These are phyloP conservation scores for Trichophyton benhamiae DNA, from an alignment of 2,329 filamentous ascomycete genomes.

Conservation along the genomic window DNA sequence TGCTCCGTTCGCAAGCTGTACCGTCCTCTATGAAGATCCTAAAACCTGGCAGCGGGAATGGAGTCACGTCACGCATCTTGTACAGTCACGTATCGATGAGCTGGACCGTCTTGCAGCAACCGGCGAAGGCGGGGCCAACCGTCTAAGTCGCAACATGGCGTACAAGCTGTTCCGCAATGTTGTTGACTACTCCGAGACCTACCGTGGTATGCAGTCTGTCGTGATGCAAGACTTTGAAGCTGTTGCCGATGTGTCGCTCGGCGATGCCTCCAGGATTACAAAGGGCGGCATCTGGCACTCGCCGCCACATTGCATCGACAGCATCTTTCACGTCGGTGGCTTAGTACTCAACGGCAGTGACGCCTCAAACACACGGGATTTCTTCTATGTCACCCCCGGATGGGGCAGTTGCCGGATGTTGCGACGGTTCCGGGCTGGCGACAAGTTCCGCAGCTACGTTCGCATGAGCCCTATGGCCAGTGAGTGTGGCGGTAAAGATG, in stretches of 20 bases:
- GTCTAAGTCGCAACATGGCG: conserved; percentile 21
- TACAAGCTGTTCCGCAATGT: conserved; percentile 27
- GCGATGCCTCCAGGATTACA: conserved; percentile 12
- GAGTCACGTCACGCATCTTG: conserved; percentile 17
- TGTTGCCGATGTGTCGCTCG: conserved; percentile 20
- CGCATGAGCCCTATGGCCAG: conserved; percentile 21
- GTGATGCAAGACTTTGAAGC: conserved; percentile 22
- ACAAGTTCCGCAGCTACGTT: conserved; percentile 23
- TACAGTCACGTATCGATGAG: conserved; percentile 18
- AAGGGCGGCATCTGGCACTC: conserved; percentile 4
- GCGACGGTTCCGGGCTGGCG: conserved; percentile 17
- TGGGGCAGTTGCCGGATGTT: conserved; percentile 23
- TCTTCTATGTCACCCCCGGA: conserved; percentile 27
- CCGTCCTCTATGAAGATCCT: conserved; percentile 15
- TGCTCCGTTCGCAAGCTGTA: conserved; percentile 19
- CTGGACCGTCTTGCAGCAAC: conserved; percentile 18
- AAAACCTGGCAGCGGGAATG: conserved; percentile 19
- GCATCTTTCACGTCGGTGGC: conserved; percentile 25
- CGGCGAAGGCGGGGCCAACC: conserved; percentile 16
- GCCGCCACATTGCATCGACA: conserved; percentile 28
- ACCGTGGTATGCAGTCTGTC: conserved; percentile 27
- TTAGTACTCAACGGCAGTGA: conserved; percentile 29
- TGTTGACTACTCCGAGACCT: conserved; percentile 25
- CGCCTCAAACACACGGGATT: conserved; percentile 15
- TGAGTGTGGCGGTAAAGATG: conserved; percentile 11